A percentile compares a stretch with the other conserved stretches of the same genome.
Conservation (phyloP, 2,329 filamentous ascomycete genomes). For the Cytospora piceae region DNA sequence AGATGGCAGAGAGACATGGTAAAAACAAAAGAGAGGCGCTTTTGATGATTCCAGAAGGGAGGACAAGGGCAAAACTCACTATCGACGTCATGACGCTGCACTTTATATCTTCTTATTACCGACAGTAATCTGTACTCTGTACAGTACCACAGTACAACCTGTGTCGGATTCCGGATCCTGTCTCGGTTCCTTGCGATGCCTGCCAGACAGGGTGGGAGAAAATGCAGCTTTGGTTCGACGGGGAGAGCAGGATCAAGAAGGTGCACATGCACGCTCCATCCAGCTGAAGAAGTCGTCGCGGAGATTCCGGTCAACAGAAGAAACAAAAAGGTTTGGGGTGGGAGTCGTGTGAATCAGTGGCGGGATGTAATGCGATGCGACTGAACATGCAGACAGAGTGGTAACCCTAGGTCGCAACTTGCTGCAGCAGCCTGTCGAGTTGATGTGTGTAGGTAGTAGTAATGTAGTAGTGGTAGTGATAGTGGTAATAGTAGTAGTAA, state of each 20-base stretch:
- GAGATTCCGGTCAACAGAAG: neutral
- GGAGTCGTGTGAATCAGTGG: neutral
- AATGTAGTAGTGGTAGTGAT: neutral
- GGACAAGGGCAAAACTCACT: slow-evolving; percentile 34
- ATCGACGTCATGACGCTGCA: slow-evolving; percentile 40
- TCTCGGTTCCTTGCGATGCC: neutral
- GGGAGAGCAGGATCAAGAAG: neutral
- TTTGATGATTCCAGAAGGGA: slow-evolving; percentile 3
- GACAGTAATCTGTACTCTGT: neutral
- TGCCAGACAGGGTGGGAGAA: neutral
- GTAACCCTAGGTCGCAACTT: neutral
- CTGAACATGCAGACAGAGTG: neutral
- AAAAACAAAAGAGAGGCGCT: slow-evolving; percentile 1
- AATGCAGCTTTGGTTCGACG: slow-evolving; percentile 12
- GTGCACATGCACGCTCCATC: neutral
- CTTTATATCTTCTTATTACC: slow-evolving; percentile 18
- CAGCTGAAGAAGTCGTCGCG: neutral
- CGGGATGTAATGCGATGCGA: neutral
- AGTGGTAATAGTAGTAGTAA: neutral
- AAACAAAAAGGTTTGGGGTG: neutral
- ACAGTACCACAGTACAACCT: neutral
- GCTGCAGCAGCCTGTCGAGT: neutral
- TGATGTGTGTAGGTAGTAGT: neutral
- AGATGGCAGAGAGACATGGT: slow-evolving; percentile 15
- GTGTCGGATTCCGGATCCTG: slow-evolving; percentile 1